These are phyloP conservation scores for Mycena leptocephala DNA, from an alignment of 768 basidiomycete species.

Conservation along the genomic window DNA sequence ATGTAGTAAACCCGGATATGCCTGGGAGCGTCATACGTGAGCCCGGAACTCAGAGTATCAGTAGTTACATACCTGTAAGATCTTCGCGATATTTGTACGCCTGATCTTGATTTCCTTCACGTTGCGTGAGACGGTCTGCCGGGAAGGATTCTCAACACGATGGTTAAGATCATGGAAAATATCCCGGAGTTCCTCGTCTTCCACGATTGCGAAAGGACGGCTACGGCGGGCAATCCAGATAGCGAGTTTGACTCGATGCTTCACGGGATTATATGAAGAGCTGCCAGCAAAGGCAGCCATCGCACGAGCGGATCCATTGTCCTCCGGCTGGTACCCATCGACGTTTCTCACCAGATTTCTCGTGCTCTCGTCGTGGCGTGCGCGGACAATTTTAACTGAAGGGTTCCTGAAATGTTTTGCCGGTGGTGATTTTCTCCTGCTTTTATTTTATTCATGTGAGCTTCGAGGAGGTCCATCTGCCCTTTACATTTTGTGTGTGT, in stretches of 20 bases:
- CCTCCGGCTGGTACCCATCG: neutral
- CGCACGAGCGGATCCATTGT: neutral
- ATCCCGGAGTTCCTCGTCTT: neutral
- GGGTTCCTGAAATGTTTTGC: too few relatives aligned
- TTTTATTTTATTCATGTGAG: too few relatives aligned
- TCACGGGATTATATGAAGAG: neutral
- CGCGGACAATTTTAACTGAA: neutral
- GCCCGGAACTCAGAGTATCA: too few relatives aligned
- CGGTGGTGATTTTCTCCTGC: too few relatives aligned
- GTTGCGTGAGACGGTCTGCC: neutral
- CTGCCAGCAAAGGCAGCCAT: neutral
- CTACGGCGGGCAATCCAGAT: neutral
- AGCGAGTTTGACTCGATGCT: neutral
- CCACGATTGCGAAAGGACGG: neutral
- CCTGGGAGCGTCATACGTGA: neutral
- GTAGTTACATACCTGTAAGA: neutral
- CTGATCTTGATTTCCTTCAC: neutral
- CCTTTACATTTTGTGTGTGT: too few relatives aligned
- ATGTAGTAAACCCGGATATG: conserved; percentile 42
- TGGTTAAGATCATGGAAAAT: neutral
- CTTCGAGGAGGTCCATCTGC: too few relatives aligned
- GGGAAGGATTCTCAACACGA: neutral
- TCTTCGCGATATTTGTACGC: neutral
- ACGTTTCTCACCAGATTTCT: neutral
- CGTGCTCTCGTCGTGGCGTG: neutral